Conservation (phyloP, 768 basidiomycete genomes). For the Holtermannia corniformis region DNA sequence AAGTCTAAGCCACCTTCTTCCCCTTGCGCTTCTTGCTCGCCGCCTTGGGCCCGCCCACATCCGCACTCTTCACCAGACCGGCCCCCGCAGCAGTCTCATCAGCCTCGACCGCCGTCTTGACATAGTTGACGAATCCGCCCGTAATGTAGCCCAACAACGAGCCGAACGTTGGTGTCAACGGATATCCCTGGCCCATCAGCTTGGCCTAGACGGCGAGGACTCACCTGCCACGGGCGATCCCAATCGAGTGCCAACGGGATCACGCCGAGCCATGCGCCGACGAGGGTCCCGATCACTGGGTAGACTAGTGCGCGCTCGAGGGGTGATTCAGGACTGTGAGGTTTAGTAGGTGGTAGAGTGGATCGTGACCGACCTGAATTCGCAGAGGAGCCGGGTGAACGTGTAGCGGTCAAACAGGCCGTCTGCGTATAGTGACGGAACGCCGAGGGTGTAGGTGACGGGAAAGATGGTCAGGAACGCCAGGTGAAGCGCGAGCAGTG, state of each 20-base stretch:
- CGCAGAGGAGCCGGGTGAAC: constrained; percentile 72
- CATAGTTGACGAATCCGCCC: constrained; percentile 17
- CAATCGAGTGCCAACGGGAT: constrained; percentile 87
- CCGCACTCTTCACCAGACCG: too few relatives aligned
- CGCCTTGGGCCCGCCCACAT: too few relatives aligned
- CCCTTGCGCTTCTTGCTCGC: too few relatives aligned
- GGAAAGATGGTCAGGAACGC: constrained; percentile 58
- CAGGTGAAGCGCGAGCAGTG: constrained; percentile 58
- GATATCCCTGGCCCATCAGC: constrained; percentile 21
- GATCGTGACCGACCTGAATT: constrained; percentile 57
- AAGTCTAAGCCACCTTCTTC: too few relatives aligned
- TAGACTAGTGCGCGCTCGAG: constrained; percentile 71
- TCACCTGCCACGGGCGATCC: constrained; percentile 95
- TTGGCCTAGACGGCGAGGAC: constrained; percentile 20
- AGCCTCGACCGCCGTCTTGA: constrained; percentile 11
- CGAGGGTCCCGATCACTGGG: constrained; percentile 59
- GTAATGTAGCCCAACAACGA: constrained; percentile 28
- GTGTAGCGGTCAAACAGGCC: constrained; percentile 53
- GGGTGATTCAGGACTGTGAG: constrained; percentile 46
- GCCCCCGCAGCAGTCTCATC: too few relatives aligned
- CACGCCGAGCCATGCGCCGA: constrained; percentile 72
- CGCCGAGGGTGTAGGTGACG: constrained; percentile 60
- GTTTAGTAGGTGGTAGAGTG: constrained; percentile 4
- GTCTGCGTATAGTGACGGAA: constrained; percentile 47
- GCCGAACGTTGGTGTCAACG: constrained; percentile 22